Conservation (phyloP, 1,284 basidiomycete genomes). For the Ceratobasidium sp. region DNA sequence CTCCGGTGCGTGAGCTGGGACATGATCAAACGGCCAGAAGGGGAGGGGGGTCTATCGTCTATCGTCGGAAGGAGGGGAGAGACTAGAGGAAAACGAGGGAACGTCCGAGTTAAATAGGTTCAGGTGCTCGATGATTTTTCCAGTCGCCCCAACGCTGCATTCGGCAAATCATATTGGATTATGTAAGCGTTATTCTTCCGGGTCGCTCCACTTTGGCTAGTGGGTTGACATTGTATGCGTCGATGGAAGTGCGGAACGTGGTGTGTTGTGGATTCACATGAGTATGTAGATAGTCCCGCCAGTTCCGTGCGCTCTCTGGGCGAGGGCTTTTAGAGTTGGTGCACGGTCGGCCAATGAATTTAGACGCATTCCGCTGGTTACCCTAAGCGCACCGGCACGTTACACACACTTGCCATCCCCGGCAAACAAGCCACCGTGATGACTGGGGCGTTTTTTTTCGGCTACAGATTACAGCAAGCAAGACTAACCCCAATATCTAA, state of each 20-base stretch:
- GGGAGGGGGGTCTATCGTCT: no score
- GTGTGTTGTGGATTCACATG: background rate
- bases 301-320: background rate
- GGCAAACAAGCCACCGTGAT: background rate
- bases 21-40: constrained; percentile 36
- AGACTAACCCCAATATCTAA: constrained; percentile 12
- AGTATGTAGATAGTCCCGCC: background rate
- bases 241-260: no score
- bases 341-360: no score
- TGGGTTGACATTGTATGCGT: background rate
- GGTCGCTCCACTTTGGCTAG: background rate
- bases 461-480: background rate
- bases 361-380: no score
- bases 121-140: constrained; percentile 25
- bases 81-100: no score
- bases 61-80: background rate
- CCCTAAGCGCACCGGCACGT: no score
- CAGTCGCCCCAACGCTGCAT: constrained; percentile 43
- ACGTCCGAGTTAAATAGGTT: constrained; percentile 19
- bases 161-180: constrained; percentile 23
- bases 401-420: background rate
- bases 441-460: constrained; percentile 1
- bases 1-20: constrained; percentile 49
- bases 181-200: background rate
- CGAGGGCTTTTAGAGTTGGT: no score